Conservation (phyloP, 2,329 filamentous ascomycete species). For the Curvularia eragrostidis region DNA sequence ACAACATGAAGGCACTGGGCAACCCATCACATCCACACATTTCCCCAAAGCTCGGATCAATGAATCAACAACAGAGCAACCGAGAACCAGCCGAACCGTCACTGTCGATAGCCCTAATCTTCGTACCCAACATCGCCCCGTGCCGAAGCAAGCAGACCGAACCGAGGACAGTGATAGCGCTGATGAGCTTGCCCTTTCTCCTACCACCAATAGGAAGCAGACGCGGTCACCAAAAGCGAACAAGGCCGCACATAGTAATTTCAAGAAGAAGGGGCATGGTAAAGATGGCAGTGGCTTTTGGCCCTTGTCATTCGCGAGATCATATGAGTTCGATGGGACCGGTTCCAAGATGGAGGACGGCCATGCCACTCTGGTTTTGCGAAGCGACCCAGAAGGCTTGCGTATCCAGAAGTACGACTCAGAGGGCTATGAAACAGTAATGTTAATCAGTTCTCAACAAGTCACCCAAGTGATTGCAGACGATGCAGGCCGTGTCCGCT, state of each 20-base stretch:
- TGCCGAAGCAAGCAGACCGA: not conserved
- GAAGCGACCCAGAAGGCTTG: constrained; percentile 1
- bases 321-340: constrained; percentile 15
- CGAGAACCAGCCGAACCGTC: not conserved
- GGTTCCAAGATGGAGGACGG: constrained; percentile 2
- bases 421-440: constrained; percentile 5
- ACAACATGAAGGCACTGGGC: not conserved
- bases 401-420: constrained; percentile 8
- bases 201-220: not conserved
- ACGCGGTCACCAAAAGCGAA: constrained; percentile 7
- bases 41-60: constrained; percentile 34
- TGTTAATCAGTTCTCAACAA: constrained; percentile 15
- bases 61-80: constrained; percentile 23
- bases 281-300: constrained; percentile 11
- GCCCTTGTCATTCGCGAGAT: constrained; percentile 28
- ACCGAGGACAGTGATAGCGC: constrained; percentile 16
- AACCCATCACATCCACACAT: constrained; percentile 16
- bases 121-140: constrained; percentile 22
- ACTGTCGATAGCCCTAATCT: constrained; percentile 10
- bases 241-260: constrained; percentile 3
- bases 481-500: constrained; percentile 24
- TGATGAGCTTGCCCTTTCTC: constrained; percentile 30
- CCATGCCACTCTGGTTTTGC: constrained; percentile 7
- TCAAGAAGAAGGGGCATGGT: constrained; percentile 2
- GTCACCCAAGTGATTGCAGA: constrained; percentile 27